Percentiles rank a stretch among this genome's conserved stretches.
phyloP scores from a whole-genome alignment of 2,329 filamentous ascomycete species.

The Volutella citrinella region DNA sequence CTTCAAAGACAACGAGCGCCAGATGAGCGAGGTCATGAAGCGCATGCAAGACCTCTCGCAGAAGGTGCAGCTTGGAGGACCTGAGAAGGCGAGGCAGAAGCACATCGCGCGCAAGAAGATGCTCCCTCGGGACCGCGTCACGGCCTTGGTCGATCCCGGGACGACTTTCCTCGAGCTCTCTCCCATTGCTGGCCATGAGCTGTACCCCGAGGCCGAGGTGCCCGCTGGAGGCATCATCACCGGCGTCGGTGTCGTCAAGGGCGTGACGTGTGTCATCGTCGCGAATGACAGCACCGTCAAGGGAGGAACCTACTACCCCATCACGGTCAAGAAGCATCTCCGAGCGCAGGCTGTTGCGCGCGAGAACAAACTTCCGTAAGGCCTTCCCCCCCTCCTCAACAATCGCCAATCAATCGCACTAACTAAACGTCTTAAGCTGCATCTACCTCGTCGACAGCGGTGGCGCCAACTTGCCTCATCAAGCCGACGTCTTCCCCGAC shows the following conservation, averaged over 20 bases:
- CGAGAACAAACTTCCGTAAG: conserved; percentile 73
- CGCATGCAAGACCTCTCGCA: conserved; percentile 68
- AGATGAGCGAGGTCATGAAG: conserved; percentile 72
- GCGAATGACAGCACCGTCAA: conserved; percentile 98
- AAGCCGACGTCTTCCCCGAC: conserved; percentile 94
- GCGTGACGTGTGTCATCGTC: conserved; percentile 88
- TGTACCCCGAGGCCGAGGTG: conserved; percentile 85
- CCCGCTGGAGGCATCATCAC: conserved; percentile 90
- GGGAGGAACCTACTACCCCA: conserved; percentile 93
- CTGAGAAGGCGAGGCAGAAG: conserved; percentile 80
- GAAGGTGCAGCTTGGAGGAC: conserved; percentile 71
- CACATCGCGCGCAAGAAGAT: conserved; percentile 88
- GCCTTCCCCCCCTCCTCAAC: conserved; percentile 10
- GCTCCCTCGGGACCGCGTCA: conserved; percentile 85
- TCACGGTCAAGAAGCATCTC: conserved; percentile 96
- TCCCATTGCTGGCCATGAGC: conserved; percentile 79
- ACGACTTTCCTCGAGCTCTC: conserved; percentile 93
- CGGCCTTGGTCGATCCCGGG: conserved; percentile 82
- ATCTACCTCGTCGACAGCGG: conserved; percentile 97
- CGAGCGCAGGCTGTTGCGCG: conserved; percentile 86
- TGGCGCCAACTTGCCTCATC: conserved; percentile 90
- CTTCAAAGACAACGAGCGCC: conserved; percentile 75
- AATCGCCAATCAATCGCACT: background rate
- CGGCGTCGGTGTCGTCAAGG: conserved; percentile 84
- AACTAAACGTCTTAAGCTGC: conserved; percentile 50